Base-by-base conservation (phyloP, 1,284 basidiomycete genomes). In the Meira nashicola region DNA sequence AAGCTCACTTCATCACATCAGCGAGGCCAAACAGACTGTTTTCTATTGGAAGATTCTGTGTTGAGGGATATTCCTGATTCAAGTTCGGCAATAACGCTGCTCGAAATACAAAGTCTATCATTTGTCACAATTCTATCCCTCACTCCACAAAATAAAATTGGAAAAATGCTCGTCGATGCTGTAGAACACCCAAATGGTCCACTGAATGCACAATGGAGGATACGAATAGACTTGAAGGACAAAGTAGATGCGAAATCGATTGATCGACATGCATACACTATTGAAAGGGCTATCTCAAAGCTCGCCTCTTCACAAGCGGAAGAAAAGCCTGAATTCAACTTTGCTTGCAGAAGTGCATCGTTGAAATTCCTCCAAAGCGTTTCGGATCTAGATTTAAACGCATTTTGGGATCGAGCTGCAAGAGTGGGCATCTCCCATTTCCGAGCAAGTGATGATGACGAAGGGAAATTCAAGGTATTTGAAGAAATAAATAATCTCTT, bases 371-470 rank as follows among this genome's bases (percentile, higher is more conserved):
- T 74, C 11, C 54, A 64, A 2, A 58, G 51, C 41, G 67, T 64
- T 1, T 59, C 65, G 17, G 62, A 63, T 19, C 52, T 74, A 28
- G 68, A 74, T 19, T 49, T 62, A 1, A 53, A 53, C 12, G 70
- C 70, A 17, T 66, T 70, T 47, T 73, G 70, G 70, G 67, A 72
- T 43, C 62, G 68, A 3, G 63, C 58, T 2, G 66, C 66, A 12
- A 62, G 68, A 5, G 40, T 60, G 12, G 68, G 64, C 7, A 60
- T 56, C 2, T 53, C 59, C 12, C 58, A 62, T 9, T 58, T 65
- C 41, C 66, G 64, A 21, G 41, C 41, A 3, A 60, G 48, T 5
- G 56, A 58, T 28, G 56, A 58, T 21, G 55, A 58, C 5, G 57
- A 57, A n/a, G 49, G 59, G 9, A 51, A 61, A 5, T 17, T 23